Evolutionary conservation across 2,329 filamentous ascomycete species (phyloP), one percentile per base, ranked within the genome.

Genomic region (Hypoxylon sp.): DNA sequence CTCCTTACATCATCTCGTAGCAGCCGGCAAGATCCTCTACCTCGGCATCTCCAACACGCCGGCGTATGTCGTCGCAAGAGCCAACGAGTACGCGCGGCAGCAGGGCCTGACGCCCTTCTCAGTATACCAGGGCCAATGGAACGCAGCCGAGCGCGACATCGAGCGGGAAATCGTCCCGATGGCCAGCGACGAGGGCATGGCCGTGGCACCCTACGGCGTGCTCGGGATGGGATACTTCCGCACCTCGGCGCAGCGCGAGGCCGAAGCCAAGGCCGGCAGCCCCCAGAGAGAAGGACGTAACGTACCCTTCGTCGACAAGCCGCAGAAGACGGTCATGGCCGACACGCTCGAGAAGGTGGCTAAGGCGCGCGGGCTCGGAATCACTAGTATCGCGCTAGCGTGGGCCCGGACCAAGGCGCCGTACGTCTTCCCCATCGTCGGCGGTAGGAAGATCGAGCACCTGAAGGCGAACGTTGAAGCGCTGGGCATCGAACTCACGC

Each of bases 91-190:
- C 73, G 88, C 88, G 13, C 83, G 87, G 47, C 80, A 85, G 65
- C 84, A 89, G 68, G 86, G 85, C 31, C 79, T 90, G 42, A 82
- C 83, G 13, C 84, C 81, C 19, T 90, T 90, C 79, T 81, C 78
- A 42, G 84, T 90, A 47, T 91, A 90, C 77, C 88, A 91, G 78
- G 89, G 89, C 17, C 80, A 78, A 17, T 91, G 87, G 86, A 84
- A 79, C 22, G 85, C 85, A 13, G 82, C 84, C 0, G 72, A 81
- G 22, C 83, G 89, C 3, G 89, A 91, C 74, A 83, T 89, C 39
- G 86, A 88, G 75, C 81, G 85, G 14, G 87, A 88, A 13, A 86
- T 89, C 67, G 80, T 90, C 14, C 86, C 86, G 13, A 89, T 90
- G 87, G 83, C 80, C 19, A 79, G 80, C 11, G 80, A 82, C 52